phyloP scores from a whole-genome alignment of 2,329 filamentous ascomycete species.

The Calonectria crousiana region DNA sequence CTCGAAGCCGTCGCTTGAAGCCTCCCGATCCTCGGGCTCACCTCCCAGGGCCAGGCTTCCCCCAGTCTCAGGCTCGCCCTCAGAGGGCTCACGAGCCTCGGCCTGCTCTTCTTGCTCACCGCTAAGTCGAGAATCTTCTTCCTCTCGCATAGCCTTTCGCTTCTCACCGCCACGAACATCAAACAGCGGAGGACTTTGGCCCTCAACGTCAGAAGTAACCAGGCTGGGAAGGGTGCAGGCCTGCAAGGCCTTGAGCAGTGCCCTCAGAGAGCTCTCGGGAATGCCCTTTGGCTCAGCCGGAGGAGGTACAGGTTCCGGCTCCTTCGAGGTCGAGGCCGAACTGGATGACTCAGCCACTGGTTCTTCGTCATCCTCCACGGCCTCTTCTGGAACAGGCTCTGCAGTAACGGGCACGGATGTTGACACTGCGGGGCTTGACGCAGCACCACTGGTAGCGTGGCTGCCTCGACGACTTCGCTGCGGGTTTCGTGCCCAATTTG shows the following conservation, averaged over 20 bases:
- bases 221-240: constrained; percentile 50
- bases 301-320: constrained; percentile 24
- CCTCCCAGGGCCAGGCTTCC: constrained; percentile 90
- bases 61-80: constrained; percentile 84
- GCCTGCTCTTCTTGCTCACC: constrained; percentile 62
- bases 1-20: constrained; percentile 63
- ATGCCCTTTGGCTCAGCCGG: constrained; percentile 19
- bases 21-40: constrained; percentile 86
- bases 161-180: constrained; percentile 86
- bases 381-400: constrained; percentile 61
- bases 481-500: constrained; percentile 87
- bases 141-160: constrained; percentile 81
- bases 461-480: constrained; percentile 79
- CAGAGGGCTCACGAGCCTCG: constrained; percentile 63
- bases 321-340: constrained; percentile 24
- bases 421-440: constrained; percentile 84
- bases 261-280: constrained; percentile 47
- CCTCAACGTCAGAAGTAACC: constrained; percentile 30
- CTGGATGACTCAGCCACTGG: constrained; percentile 40
- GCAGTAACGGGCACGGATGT: constrained; percentile 66
- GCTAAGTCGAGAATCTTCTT: constrained; percentile 68
- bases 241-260: constrained; percentile 53
- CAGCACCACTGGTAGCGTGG: constrained; percentile 82
- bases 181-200: constrained; percentile 77
- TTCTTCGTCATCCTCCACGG: constrained; percentile 49